These are phyloP conservation scores for Aspergillus luchuensis DNA, from an alignment of 2,329 filamentous ascomycete species.

Conservation along the genomic window DNA sequence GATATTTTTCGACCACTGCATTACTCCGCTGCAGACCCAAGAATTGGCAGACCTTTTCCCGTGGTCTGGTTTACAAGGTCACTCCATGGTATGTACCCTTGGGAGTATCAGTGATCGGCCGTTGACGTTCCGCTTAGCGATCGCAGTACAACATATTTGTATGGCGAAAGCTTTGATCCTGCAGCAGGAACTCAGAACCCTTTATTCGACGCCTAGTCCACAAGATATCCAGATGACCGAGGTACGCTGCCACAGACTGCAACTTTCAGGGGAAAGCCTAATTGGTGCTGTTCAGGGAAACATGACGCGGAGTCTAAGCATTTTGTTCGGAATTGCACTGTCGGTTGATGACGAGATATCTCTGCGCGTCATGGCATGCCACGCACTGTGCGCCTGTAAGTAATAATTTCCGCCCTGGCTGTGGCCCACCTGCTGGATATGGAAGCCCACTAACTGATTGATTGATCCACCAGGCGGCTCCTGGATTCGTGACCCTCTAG, in stretches of 20 bases:
- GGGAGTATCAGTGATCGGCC: not conserved
- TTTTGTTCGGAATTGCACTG: conserved; percentile 37
- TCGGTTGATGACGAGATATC: conserved; percentile 38
- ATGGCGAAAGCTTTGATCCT: conserved; percentile 35
- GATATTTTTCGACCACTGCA: conserved; percentile 35
- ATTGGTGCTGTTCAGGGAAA: conserved; percentile 23
- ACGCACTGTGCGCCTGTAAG: conserved; percentile 38
- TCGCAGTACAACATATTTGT: conserved; percentile 37
- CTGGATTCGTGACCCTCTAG: conserved; percentile 35
- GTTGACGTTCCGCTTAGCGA: conserved; percentile 23
- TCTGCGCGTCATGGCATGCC: conserved; percentile 36
- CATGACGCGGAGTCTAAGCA: conserved; percentile 30
- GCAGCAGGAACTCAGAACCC: conserved; percentile 26
- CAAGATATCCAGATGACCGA: conserved; percentile 24
- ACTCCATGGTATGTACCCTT: conserved; percentile 31
- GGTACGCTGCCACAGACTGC: conserved; percentile 20
- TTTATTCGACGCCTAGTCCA: conserved; percentile 8
- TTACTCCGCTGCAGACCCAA: conserved; percentile 30
- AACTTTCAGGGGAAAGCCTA: not conserved
- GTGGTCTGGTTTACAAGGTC: conserved; percentile 37
- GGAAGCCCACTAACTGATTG: conserved; percentile 1
- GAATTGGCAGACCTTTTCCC: conserved; percentile 34
- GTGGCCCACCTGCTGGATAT: not conserved
- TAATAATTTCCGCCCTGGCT: not conserved
- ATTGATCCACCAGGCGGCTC: conserved; percentile 24